phyloP scores from a whole-genome alignment of 2,329 filamentous ascomycete species.

The Moelleriella libera region DNA sequence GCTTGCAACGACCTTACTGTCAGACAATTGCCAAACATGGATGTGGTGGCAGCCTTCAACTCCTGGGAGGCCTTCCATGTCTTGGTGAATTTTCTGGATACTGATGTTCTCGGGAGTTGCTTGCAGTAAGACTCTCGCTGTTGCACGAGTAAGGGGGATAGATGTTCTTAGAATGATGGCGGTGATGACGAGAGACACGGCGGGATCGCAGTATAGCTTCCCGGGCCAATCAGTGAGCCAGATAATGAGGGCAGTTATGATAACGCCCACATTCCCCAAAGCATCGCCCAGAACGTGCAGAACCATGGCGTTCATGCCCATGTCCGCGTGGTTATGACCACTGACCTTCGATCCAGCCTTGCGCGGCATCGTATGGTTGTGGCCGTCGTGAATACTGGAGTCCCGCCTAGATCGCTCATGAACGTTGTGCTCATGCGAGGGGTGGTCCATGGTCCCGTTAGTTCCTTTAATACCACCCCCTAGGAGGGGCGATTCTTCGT shows the following conservation, averaged over 20 bases:
- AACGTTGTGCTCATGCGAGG: constrained; percentile 7
- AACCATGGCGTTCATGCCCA: constrained; percentile 87
- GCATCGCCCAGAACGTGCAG: constrained; percentile 70
- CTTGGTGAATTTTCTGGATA: constrained; percentile 80
- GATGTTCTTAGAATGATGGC: constrained; percentile 61
- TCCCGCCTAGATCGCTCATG: constrained; percentile 22
- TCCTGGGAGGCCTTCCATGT: constrained; percentile 73
- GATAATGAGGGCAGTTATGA: constrained; percentile 71
- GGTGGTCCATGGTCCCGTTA: constrained; percentile 14
- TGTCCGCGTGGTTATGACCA: constrained; percentile 69
- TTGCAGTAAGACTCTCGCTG: constrained; percentile 80
- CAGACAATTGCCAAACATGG: constrained; percentile 94
- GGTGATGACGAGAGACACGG: constrained; percentile 88
- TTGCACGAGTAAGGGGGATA: constrained; percentile 65
- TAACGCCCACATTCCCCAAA: constrained; percentile 76
- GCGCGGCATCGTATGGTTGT: constrained; percentile 70
- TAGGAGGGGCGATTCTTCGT: constrained; percentile 33
- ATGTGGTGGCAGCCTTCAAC: constrained; percentile 89
- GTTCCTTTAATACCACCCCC: constrained; percentile 13
- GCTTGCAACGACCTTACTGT: constrained; percentile 85
- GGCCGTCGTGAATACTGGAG: constrained; percentile 49
- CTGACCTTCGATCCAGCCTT: constrained; percentile 45
- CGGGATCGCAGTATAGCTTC: constrained; percentile 79
- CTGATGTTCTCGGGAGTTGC: constrained; percentile 82
- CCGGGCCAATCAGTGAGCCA: constrained; percentile 76